phyloP scores from a whole-genome alignment of 345 rosid genomes.

The Arabis hirsuta region DNA sequence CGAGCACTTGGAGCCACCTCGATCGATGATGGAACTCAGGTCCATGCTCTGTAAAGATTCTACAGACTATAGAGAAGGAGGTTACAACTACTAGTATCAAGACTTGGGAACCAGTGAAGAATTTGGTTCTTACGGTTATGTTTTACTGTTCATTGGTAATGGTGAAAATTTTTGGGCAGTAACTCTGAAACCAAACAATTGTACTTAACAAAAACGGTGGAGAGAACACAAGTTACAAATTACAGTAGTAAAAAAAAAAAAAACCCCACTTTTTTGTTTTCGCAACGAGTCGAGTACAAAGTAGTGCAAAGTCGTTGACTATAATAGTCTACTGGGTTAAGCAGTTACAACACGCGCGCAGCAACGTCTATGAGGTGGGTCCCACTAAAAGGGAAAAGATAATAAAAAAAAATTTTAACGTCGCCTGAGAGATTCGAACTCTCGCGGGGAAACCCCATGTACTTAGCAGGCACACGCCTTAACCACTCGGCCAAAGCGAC shows the following conservation, averaged over 20 bases:
- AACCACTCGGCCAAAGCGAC: conserved; percentile 69
- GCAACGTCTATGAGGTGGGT: not conserved
- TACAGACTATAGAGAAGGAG: conserved; percentile 51
- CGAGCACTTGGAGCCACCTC: conserved; percentile 83
- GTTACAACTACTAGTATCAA: conserved; percentile 48
- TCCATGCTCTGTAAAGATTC: conserved; percentile 89
- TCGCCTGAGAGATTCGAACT: conserved; percentile 85
- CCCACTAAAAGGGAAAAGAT: not conserved
- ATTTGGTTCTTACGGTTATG: conserved; percentile 7
- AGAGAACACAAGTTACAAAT: not conserved
- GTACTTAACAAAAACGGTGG: not conserved
- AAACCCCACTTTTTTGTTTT: not conserved
- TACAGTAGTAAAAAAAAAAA: not conserved
- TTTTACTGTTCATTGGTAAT: conserved; percentile 20
- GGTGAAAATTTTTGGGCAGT: not conserved
- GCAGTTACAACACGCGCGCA: conserved; percentile 12
- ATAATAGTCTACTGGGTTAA: not conserved
- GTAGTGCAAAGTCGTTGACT: not conserved
- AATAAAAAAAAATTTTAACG: conserved; percentile 7
- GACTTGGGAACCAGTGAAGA: conserved; percentile 17
- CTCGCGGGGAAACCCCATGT: conserved; percentile 74
- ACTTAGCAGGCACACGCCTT: conserved; percentile 72
- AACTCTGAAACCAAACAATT: conserved; percentile 10
- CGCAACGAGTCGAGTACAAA: not conserved
- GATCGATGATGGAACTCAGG: conserved; percentile 82